Base-by-base conservation (phyloP, 345 rosid species). In the Gossypium bickii region DNA sequence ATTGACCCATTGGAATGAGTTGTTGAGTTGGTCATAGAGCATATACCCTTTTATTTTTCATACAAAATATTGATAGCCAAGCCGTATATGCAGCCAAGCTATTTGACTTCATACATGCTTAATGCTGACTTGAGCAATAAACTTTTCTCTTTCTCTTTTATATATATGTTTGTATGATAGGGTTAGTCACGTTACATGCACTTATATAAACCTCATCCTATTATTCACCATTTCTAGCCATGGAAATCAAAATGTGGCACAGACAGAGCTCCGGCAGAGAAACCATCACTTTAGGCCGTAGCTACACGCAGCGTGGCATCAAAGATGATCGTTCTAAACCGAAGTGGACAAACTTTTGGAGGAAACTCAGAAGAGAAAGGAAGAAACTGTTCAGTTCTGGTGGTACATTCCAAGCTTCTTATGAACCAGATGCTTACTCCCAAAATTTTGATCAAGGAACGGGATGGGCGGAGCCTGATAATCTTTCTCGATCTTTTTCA, bases 381-480 rank as follows among this genome's bases (percentile, higher is more conserved):
- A 55, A 70, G 78, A 75, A 53, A 27, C 70, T 70, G 1, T 74
- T 74, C 43, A 56, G 10, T 43, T 61, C 69, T 11, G 1, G 61
- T 29, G 77, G 13, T 20, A 12, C 62, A 56, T 38, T 74, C 18
- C 77, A 74, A 29, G 63, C 55, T 65, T 70, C 78, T 29, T 79
- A 79, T 48, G 72, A 70, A 5, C 71, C 82, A 9, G 65, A 74
- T 38, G 76, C 57, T 3, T 79, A 79, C 76, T 51, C 59, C 10
- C 78, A 70, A 66, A 79, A 79, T 22, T 79, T 79, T 34, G 82
- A 79, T 57, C 72, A 63, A 68, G 82, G 82, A 34, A 62, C 66
- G 0, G 72, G 59, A 18, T 79, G 75, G 75, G 71, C 65, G 1
- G 82, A 79, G 20, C 78, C 78, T 2, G 78, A 79, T 56, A 79